Evolutionary conservation across 371 early-diverging fungal species (phyloP), one percentile per base, ranked within the genome.

Genomic region (Encephalitozoon hellem): DNA sequence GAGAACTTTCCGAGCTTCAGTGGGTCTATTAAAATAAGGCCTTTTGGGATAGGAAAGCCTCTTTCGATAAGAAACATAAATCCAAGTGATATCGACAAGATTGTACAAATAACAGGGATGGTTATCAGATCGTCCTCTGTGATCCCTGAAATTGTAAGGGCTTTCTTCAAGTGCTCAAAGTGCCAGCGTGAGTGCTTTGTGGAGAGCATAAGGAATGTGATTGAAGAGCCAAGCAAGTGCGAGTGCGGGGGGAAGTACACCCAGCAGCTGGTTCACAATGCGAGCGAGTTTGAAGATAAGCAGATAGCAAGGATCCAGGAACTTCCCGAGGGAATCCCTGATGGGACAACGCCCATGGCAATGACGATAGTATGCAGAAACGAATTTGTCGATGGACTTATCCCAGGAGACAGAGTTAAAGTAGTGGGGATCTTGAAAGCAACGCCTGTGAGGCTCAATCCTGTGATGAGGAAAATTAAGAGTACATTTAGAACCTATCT

Each of bases 281-380:
- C 93, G 30, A 94, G 94, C 79, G 78, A 85, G 9, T 99, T 94
- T 81, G 88, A 90, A 2, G 94, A 96, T 84, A 97, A 95, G 85
- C 98, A 99, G 87, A 89, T 96, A 9, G 88, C 89, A 71, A 88
- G 92, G 71, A 86, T 99, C 83, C 99, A 99, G 84, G 99, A 99
- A 84, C 95, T 96, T 25, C 96, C 97, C 49, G 96, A 96, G 83
- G 87, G 89, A 43, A 92, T 95, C 23, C 96, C 96, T 25, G 97
- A 96, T 83, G 99, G 97, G 26, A 94, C 96, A 81, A 96, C 98
- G 1, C 99, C 99, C 23, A 93, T 95, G 83, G 91, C 96, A 0
- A 91, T 97, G 18, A 89, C 96, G 0, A 77, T 97, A 79, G 90
- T 91, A 64, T 77, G 91, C 66, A 93, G 93, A 80, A 94, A 94